A percentile compares a stretch with the other conserved stretches of the same genome.
These are phyloP conservation scores for Brassica nigra DNA, from an alignment of 345 rosid species.

Conservation along the genomic window DNA sequence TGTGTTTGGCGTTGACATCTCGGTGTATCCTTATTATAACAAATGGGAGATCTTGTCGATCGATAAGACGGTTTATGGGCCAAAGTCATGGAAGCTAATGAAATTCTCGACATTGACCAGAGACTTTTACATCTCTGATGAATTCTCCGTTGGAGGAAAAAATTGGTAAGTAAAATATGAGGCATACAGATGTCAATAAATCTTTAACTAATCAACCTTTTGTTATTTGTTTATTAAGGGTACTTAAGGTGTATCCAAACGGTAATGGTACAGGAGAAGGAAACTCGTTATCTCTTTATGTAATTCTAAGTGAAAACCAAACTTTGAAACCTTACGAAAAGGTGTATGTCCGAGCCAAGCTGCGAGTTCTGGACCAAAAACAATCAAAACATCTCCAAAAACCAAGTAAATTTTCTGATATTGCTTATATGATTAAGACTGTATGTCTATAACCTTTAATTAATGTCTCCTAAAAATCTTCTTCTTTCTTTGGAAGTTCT, in stretches of 20 bases:
- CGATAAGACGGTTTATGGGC: neutral
- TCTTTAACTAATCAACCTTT: neutral
- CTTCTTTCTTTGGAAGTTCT: conserved; percentile 1
- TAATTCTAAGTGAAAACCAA: conserved; percentile 7
- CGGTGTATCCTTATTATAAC: conserved; percentile 10
- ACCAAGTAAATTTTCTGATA: conserved; percentile 1
- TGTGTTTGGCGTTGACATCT: conserved; percentile 25
- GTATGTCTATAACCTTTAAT: neutral
- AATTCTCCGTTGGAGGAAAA: conserved; percentile 10
- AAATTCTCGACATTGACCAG: conserved; percentile 4
- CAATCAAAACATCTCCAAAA: conserved; percentile 7
- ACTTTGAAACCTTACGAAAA: conserved; percentile 14
- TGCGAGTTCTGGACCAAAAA: conserved; percentile 25
- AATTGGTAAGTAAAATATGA: neutral
- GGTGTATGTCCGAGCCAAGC: conserved; percentile 19
- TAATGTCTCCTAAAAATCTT: neutral
- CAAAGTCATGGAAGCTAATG: conserved; percentile 9
- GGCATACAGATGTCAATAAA: neutral
- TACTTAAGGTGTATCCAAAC: conserved; percentile 21
- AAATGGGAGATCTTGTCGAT: conserved; percentile 14
- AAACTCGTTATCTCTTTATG: conserved; percentile 15
- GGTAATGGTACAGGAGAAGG: conserved; percentile 23
- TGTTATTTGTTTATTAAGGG: neutral
- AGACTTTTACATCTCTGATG: conserved; percentile 14
- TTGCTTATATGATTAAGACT: neutral